Percentiles rank a stretch among this genome's conserved stretches.
These are phyloP conservation scores for Phylloporus rhodoxanthus DNA, from an alignment of 768 basidiomycete species.

Conservation along the genomic window DNA sequence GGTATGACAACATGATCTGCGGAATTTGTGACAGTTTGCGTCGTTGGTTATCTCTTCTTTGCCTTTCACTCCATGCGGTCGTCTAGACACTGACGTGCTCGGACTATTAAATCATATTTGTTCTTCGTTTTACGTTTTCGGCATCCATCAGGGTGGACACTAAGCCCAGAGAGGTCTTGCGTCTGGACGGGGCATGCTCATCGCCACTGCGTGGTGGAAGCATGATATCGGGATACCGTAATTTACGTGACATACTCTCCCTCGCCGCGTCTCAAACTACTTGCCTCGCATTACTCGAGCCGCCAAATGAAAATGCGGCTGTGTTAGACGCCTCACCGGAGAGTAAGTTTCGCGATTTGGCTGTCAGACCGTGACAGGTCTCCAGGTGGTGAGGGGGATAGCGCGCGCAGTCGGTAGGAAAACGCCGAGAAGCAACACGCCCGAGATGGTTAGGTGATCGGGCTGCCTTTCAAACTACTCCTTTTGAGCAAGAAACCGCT, in stretches of 20 bases:
- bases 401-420: constrained; percentile 13
- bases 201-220: constrained; percentile 27
- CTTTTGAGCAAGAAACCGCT: background rate
- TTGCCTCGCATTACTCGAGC: constrained; percentile 9
- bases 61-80: constrained; percentile 8
- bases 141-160: constrained; percentile 7
- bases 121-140: constrained; percentile 16
- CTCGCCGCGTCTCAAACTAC: constrained; percentile 1
- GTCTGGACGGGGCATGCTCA: constrained; percentile 19
- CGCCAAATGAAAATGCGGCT: constrained; percentile 16
- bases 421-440: constrained; percentile 10
- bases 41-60: constrained; percentile 5
- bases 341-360: constrained; percentile 5
- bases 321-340: constrained; percentile 14
- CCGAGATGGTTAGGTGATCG: constrained; percentile 1
- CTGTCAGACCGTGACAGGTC: constrained; percentile 2
- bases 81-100: constrained; percentile 15
- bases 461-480: background rate
- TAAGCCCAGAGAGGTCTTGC: background rate
- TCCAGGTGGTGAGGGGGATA: constrained; percentile 8
- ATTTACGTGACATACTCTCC: constrained; percentile 19
- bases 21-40: constrained; percentile 15
- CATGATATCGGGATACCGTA: constrained; percentile 29
- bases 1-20: constrained; percentile 27
- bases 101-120: constrained; percentile 14